Evolutionary conservation across 257 asterid species (phyloP), one percentile per base, ranked within the genome.

Genomic region (Scutellaria baicalensis): DNA sequence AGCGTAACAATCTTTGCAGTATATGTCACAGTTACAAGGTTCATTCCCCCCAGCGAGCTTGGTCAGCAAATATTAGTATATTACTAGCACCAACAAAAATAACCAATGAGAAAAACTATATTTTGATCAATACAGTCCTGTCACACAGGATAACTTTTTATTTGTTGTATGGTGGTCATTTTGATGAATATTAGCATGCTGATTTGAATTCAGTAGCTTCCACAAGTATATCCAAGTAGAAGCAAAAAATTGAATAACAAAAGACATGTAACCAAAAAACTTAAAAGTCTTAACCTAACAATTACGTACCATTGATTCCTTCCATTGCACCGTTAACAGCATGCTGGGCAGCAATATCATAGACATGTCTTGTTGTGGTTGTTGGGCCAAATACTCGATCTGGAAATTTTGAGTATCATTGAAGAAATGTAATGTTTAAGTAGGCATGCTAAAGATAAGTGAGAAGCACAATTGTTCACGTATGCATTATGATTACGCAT

Each of bases 341-440:
- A 78, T 91, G 91, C 68, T 94, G 98, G 31, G 95, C 92, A 78
- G 97, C 96, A 85, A 92, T 83, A 82, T 94, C 99, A 76, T 94
- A 94, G 61, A 91, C 97, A 79, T 94, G 98, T 77, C 98, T 89
- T 13, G 99, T 94, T 64, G 99, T 94, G 64, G 99, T 94, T 9
- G 98, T 94, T 35, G 99, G 99, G 65, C 99, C 99, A 84, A 94
- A 91, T 39, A 94, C 99, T 62, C 93, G 88, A 84, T 94, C 99
- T 94, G 95, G 36, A 73, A 51, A 74, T 69, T 21, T 21, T 50
- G 40, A 68, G 75, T 52, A 65, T 71, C 44, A 59, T 50, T 35
- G 51, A 74, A 40, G 70, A 44, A 54, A 16, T 17, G 42, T 43
- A 43, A 60, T 11, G 49, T 33, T 13, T 64, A 66, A 47, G 16